Evolutionary conservation across 176 grass and related monocot species (phyloP), one percentile per base, ranked within the genome.

Genomic region (Saccharum officinarum): DNA sequence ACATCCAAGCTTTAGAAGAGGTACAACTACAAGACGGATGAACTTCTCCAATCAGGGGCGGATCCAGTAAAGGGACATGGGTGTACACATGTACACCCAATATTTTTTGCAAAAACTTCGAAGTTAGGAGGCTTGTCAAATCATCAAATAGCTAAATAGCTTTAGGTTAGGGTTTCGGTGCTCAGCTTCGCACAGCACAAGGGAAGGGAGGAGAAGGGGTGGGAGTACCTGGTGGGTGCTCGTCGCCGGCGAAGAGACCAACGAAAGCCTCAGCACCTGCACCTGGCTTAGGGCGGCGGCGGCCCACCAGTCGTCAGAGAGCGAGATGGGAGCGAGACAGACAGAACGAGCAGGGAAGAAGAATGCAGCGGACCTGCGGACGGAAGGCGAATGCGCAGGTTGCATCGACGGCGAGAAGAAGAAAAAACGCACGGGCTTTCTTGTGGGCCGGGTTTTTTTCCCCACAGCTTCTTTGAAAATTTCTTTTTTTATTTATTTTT

Each of bases 1-100:
- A 57, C 44, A 77, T 66, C 70, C 72, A 60, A 66, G 44, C 83
- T 82, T 78, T 71, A 78, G 52, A 77, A 80, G 45, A 20, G 75
- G 68, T 75, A 80, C 57, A 65, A 37, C 44, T 67, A 66, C 26
- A 45, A 67, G 38, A 68, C 39, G 79, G 75, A 66, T 84, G 49
- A 90, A 52, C 75, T 80, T 75, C n/a, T 75, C 30, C 28, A 22
- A 67, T 47, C 8, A 55, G 50, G 50, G 50, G 17, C 6, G 17
- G 50, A 55, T 55, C 50, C 12, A 55, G 50, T 20, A 55, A 20
- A 55, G 17, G 50, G 50, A 20, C 50, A 55, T 55, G 50, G 50
- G 17, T 20, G 50, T 2, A 55, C 5, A 55, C 50, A 55, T 55
- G 50, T 8, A 55, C 5, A 8, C 50, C 50, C 50, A 8, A 55